A percentile compares a stretch with the other conserved stretches of the same genome.
Conservation (phyloP, 2,329 filamentous ascomycete genomes). For the Leptodontidium sp. region DNA sequence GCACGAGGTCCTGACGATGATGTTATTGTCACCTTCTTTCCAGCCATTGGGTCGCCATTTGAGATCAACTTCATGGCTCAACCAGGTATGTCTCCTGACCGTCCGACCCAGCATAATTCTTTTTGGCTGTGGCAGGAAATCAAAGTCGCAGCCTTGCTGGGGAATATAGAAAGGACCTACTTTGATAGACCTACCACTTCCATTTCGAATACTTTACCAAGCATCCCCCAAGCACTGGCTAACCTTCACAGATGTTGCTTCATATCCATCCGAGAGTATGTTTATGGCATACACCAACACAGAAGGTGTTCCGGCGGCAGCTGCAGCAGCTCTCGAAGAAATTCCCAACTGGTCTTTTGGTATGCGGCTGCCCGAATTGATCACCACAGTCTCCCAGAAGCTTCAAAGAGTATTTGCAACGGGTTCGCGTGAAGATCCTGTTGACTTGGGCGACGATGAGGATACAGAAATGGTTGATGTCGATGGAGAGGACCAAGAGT, state of each 20-base stretch:
- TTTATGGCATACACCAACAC: conserved; percentile 63
- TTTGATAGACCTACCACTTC: too few relatives aligned
- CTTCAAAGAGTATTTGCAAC: conserved; percentile 36
- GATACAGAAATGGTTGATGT: conserved; percentile 40
- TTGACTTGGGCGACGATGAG: conserved; percentile 37
- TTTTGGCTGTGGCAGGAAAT: not conserved
- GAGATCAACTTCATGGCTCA: conserved; percentile 40
- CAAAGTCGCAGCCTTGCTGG: not conserved
- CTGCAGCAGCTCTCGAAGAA: conserved; percentile 48
- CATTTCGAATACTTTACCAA: too few relatives aligned
- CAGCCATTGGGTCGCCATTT: conserved; percentile 35
- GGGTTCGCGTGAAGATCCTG: conserved; percentile 31
- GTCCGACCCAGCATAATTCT: not conserved
- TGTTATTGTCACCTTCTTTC: conserved; percentile 67
- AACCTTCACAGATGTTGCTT: conserved; percentile 57
- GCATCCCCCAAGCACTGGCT: conserved; percentile 16
- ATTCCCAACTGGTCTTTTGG: conserved; percentile 38
- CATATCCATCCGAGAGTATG: conserved; percentile 57
- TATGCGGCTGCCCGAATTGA: conserved; percentile 38
- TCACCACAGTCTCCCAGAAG: conserved; percentile 38
- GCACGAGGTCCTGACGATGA: conserved; percentile 73
- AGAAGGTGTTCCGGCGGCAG: conserved; percentile 53
- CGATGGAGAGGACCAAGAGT: conserved; percentile 38
- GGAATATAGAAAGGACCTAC: too few relatives aligned
- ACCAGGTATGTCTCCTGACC: conserved; percentile 34